These are phyloP conservation scores for Rhodotorula sp. DNA, from an alignment of 1,284 basidiomycete genomes.

Conservation along the genomic window DNA sequence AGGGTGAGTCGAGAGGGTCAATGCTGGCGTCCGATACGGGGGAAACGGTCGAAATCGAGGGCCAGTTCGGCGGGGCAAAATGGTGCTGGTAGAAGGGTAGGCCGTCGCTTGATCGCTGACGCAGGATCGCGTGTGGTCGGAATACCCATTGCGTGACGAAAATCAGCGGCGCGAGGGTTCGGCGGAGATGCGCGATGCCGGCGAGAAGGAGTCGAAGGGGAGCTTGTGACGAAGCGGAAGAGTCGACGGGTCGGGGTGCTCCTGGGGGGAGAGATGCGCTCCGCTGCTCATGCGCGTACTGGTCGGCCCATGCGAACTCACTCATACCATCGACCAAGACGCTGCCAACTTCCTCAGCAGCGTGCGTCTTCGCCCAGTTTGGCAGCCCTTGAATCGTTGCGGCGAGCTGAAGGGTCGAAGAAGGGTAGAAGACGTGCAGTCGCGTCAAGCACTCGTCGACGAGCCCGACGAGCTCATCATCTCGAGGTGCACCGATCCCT, in stretches of 20 bases:
- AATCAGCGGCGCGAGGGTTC: constrained; percentile 57
- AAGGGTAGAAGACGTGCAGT: constrained; percentile 65
- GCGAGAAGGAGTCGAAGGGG: constrained; percentile 43
- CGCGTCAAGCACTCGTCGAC: constrained; percentile 53
- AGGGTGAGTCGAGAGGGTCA: constrained; percentile 2
- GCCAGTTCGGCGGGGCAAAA: constrained; percentile 58
- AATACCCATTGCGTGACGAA: constrained; percentile 67
- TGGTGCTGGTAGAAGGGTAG: constrained; percentile 42
- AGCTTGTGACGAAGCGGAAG: constrained; percentile 28
- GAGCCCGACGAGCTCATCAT: constrained; percentile 18
- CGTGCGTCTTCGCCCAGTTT: constrained; percentile 53
- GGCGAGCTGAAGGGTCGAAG: constrained; percentile 64
- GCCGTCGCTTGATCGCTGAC: constrained; percentile 36
- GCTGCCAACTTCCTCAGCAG: constrained; percentile 52
- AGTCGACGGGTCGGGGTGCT: constrained; percentile 11
- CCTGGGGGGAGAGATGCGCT: not conserved
- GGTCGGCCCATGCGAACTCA: constrained; percentile 72
- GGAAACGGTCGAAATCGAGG: constrained; percentile 52
- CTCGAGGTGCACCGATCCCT: constrained; percentile 14
- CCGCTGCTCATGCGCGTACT: constrained; percentile 52
- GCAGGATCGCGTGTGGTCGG: constrained; percentile 44
- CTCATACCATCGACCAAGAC: constrained; percentile 66
- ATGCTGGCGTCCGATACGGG: not conserved
- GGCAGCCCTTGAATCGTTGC: constrained; percentile 62
- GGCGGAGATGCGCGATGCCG: constrained; percentile 57